phyloP scores from a whole-genome alignment of 306 rosid species.

The Rubus parviflorus region DNA sequence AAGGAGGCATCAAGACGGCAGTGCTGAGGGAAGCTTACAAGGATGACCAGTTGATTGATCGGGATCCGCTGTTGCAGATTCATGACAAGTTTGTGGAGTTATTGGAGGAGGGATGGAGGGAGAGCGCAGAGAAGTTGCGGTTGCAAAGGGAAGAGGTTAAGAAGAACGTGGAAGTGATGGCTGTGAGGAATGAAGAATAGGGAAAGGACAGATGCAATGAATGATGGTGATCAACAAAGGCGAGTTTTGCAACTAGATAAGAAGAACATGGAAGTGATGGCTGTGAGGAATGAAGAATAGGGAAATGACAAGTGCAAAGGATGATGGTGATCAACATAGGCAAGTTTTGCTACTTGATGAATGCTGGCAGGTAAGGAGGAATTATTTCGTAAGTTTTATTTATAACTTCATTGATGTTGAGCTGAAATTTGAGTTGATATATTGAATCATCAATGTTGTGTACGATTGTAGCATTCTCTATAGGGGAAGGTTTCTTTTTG shows the following conservation, averaged over 20 bases:
- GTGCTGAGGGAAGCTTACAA: conserved; percentile 76
- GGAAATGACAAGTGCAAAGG: conserved; percentile 4
- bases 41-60: conserved; percentile 53
- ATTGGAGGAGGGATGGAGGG: conserved; percentile 81
- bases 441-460: conserved; percentile 18
- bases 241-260: conserved; percentile 11
- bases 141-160: conserved; percentile 42
- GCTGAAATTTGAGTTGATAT: conserved; percentile 17
- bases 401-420: conserved; percentile 20
- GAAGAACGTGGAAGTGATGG: conserved; percentile 49
- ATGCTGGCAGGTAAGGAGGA: conserved; percentile 19
- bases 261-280: conserved; percentile 48
- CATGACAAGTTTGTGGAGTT: conserved; percentile 66
- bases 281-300: conserved; percentile 27
- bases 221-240: conserved; percentile 12
- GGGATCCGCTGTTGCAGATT: conserved; percentile 73
- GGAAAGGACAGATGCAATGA: conserved; percentile 9
- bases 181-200: conserved; percentile 28
- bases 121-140: conserved; percentile 48
- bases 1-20: conserved; percentile 83
- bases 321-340: conserved; percentile 9
- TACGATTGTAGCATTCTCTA: conserved; percentile 8
- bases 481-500: neutral
- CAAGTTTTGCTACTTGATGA: neutral
- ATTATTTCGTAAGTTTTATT: neutral